Conservation (phyloP, 768 basidiomycete genomes). For the Dioszegia hungarica region DNA sequence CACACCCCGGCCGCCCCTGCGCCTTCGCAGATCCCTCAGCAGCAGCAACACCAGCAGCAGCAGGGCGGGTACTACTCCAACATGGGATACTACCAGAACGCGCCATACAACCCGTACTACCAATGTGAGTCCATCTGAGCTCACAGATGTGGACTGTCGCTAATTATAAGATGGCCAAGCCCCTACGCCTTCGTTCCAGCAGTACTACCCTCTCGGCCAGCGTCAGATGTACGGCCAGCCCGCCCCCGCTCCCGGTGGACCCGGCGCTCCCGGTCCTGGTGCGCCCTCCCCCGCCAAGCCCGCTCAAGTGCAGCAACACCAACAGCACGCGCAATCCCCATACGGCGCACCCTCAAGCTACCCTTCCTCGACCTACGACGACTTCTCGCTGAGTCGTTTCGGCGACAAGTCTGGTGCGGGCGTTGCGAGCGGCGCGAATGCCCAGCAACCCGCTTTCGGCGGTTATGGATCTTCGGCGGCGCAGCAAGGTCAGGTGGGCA, state of each 20-base stretch:
- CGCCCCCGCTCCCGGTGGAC: slow-evolving; percentile 24
- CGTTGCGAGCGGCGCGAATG: not conserved
- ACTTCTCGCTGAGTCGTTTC: slow-evolving; percentile 36
- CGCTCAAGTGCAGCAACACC: not conserved
- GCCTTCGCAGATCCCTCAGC: slow-evolving; percentile 23
- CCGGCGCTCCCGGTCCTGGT: slow-evolving; percentile 25
- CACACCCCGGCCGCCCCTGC: slow-evolving; percentile 26
- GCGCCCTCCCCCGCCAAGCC: slow-evolving; percentile 1
- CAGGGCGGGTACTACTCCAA: slow-evolving; percentile 44
- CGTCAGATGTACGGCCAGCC: slow-evolving; percentile 43
- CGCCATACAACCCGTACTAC: slow-evolving; percentile 50
- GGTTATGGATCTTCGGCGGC: slow-evolving; percentile 4
- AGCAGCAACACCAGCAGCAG: slow-evolving; percentile 45
- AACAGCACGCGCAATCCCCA: slow-evolving; percentile 29
- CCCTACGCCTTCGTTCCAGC: slow-evolving; percentile 42
- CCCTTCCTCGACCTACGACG: slow-evolving; percentile 35
- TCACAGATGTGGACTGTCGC: not conserved
- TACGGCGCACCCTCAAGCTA: slow-evolving; percentile 40
- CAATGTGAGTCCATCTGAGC: slow-evolving; percentile 39
- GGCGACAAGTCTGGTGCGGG: slow-evolving; percentile 10
- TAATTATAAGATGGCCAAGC: slow-evolving; percentile 30
- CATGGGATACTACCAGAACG: slow-evolving; percentile 46
- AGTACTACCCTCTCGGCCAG: slow-evolving; percentile 45
- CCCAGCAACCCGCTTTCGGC: not conserved
- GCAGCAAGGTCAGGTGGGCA: not conserved